Evolutionary conservation across 805 yeast genomes (phyloP), one percentile per base, ranked within the genome.

Genomic region (Vanderwaltozyma verrucispora): DNA sequence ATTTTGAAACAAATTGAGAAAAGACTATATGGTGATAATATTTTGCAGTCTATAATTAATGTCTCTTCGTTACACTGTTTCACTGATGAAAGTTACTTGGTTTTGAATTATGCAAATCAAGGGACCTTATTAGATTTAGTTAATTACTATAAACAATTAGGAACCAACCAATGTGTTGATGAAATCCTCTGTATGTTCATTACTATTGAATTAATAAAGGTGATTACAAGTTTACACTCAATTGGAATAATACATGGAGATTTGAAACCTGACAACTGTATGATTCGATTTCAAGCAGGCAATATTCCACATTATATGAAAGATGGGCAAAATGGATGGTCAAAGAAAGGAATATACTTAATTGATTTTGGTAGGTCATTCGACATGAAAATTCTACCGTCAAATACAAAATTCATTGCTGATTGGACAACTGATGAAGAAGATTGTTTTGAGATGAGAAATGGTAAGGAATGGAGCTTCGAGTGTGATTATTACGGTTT

Each of bases 301-400:
- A 32, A 24, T 54, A 9, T 57, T 58, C 1, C 49, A 14, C 29
- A 17, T 2, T 69, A 66, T 39, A 48, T 52, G 26, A 42, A 58
- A 1, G 50, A 59, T 17, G 72, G 71, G 0, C 38, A 47, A 0
- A 43, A 59, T 28, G 73, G 69, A 2, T 75, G 83, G 82, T 37
- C 48, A 16, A 43, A 56, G 2, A 70, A 73, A 39, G 81, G 84
- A 0, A 56, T 82, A 13, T 68, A 70, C 27, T 53, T 87, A 31
- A 81, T 86, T 45, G 95, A 86, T 59, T 87, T 82, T 60, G 94
- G 94, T 3, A 67, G 88, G 44, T 75, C 89, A 0, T 71, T 85
- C 20, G 96, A 87, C 53, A 56, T 82, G 59, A 62, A 69, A 0
- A 56, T 81, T 29, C 74, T 78, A 39, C 70, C 70, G 2, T 39